These are phyloP conservation scores for Neurospora sp. DNA, from an alignment of 495 filamentous ascomycete genomes.

Conservation along the genomic window DNA sequence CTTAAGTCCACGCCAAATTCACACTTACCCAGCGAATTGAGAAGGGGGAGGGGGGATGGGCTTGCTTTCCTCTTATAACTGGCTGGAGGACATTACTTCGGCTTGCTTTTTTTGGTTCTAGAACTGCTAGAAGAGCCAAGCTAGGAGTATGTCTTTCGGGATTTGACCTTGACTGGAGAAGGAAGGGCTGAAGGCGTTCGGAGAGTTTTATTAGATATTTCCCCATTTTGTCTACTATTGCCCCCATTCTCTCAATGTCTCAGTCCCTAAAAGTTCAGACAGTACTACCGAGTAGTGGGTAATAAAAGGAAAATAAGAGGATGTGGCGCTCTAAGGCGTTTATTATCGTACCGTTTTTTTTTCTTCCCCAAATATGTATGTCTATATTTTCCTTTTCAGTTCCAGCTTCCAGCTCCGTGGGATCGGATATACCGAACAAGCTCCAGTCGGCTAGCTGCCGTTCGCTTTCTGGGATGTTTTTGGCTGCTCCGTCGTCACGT, in stretches of 20 bases:
- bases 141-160: neutral
- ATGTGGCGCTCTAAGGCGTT: neutral
- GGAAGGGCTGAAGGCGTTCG: neutral
- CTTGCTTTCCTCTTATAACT: no score
- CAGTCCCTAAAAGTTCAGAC: neutral
- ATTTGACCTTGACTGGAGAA: neutral
- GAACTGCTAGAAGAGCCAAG: neutral
- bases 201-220: neutral
- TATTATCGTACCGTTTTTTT: neutral
- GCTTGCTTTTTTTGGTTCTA: neutral
- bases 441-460: neutral
- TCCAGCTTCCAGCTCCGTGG: neutral
- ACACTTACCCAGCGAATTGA: no score
- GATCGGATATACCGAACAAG: neutral
- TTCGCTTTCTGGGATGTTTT: no score
- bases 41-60: no score
- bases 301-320: neutral
- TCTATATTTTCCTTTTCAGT: neutral
- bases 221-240: neutral
- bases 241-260: neutral
- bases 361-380: neutral
- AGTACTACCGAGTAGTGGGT: neutral
- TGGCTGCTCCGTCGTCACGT: no score
- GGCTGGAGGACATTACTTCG: no score
- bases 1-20: no score